These are phyloP conservation scores for Claviceps digitariae DNA, from an alignment of 2,329 filamentous ascomycete species.

Conservation along the genomic window DNA sequence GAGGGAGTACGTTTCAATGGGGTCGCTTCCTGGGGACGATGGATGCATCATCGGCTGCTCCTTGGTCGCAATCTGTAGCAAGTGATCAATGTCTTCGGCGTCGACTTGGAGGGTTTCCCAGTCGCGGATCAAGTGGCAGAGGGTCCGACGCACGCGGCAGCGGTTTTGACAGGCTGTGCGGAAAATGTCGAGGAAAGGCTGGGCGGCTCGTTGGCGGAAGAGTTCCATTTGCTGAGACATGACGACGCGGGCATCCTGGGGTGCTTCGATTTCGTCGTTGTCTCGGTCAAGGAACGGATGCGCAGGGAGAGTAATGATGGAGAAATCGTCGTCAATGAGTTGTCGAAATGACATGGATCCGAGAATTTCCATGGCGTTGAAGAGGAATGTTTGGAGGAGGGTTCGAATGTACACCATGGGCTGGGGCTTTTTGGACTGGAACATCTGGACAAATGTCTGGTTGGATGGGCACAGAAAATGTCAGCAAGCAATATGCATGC, in stretches of 20 bases:
- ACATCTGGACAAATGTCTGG: slow-evolving; percentile 59
- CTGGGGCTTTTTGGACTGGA: slow-evolving; percentile 67
- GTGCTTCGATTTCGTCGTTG: slow-evolving; percentile 65
- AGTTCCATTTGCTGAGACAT: slow-evolving; percentile 62
- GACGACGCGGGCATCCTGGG: slow-evolving; percentile 59
- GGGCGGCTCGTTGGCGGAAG: slow-evolving; percentile 45
- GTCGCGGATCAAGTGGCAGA: slow-evolving; percentile 69
- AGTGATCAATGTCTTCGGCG: slow-evolving; percentile 61
- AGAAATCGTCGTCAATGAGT: slow-evolving; percentile 72
- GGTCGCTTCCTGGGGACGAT: slow-evolving; percentile 19
- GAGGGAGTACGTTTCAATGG: slow-evolving; percentile 47
- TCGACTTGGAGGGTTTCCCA: slow-evolving; percentile 78
- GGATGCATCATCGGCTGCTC: slow-evolving; percentile 45
- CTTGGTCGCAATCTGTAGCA: slow-evolving; percentile 46
- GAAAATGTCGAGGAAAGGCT: slow-evolving; percentile 73
- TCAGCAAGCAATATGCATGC: background rate
- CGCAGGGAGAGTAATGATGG: slow-evolving; percentile 58
- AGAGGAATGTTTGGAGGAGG: slow-evolving; percentile 62
- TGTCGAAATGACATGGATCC: slow-evolving; percentile 56
- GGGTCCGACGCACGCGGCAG: slow-evolving; percentile 75
- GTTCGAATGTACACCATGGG: slow-evolving; percentile 75
- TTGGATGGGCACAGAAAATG: background rate
- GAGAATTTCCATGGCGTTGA: slow-evolving; percentile 56
- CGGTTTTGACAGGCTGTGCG: slow-evolving; percentile 80
- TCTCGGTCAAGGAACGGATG: slow-evolving; percentile 56